These are phyloP conservation scores for Candida railenensis DNA, from an alignment of 805 yeast genomes.

Conservation along the genomic window DNA sequence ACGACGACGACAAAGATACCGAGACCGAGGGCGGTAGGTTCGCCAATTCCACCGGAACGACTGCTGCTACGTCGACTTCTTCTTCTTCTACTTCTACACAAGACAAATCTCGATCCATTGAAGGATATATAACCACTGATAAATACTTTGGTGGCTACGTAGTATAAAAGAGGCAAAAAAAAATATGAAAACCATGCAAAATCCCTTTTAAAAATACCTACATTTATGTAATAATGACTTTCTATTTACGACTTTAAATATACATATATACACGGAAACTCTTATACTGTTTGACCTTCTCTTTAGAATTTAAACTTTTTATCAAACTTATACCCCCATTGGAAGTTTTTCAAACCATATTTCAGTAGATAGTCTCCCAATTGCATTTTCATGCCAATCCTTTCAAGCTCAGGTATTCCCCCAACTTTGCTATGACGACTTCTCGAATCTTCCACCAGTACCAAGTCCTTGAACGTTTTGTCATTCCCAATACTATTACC, in stretches of 20 bases:
- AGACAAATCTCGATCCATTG: conserved; percentile 15
- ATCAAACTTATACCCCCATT: conserved; percentile 28
- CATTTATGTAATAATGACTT: neutral
- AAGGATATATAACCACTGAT: conserved; percentile 34
- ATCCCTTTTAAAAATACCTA: no score
- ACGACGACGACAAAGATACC: conserved; percentile 19
- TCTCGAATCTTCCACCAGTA: conserved; percentile 9
- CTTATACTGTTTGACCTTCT: neutral
- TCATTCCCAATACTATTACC: conserved; percentile 4
- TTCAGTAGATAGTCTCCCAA: conserved; percentile 33
- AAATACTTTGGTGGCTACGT: conserved; percentile 37
- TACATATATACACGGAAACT: neutral
- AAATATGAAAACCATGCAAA: no score
- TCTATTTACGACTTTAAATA: neutral
- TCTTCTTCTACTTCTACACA: neutral
- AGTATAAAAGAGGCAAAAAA: conserved; percentile 12
- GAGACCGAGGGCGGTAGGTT: conserved; percentile 12
- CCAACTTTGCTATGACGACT: conserved; percentile 8
- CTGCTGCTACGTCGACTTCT: no score
- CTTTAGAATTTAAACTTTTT: conserved; percentile 18
- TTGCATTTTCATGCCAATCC: conserved; percentile 26
- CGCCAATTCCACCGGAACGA: conserved; percentile 13
- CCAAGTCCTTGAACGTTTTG: conserved; percentile 4
- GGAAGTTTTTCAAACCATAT: conserved; percentile 17
- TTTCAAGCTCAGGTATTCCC: conserved; percentile 23